Evolutionary conservation across 2,329 filamentous ascomycete genomes (phyloP).

Genomic region (Fusarium sp.): DNA sequence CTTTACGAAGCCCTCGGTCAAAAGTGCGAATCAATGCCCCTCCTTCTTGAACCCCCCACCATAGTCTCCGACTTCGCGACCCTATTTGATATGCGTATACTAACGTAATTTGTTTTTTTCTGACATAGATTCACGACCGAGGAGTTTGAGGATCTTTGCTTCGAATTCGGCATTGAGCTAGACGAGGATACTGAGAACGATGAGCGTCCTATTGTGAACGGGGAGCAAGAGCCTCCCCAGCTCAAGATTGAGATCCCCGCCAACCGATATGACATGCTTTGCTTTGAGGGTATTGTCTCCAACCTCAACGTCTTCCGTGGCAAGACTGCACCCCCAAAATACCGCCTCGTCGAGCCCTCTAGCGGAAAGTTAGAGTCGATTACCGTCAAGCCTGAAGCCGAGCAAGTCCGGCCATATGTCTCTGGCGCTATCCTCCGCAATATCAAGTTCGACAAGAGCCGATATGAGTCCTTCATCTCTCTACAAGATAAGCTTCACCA

Average conservation of each 20-base stretch:
- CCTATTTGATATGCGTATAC: conserved; percentile 12
- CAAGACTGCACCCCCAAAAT: conserved; percentile 80
- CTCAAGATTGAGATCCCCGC: conserved; percentile 98
- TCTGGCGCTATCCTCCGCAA: conserved; percentile 90
- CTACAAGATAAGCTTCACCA: conserved; percentile 98
- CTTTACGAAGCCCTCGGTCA: conserved; percentile 93
- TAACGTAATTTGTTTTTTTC: conserved; percentile 29
- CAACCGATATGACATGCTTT: conserved; percentile 94
- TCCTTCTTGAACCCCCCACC: conserved; percentile 36
- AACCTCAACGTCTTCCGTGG: conserved; percentile 96
- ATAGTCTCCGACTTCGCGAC: conserved; percentile 35
- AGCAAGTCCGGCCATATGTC: conserved; percentile 85
- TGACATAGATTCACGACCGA: conserved; percentile 81
- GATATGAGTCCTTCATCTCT: conserved; percentile 97
- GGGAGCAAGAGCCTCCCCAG: conserved; percentile 87
- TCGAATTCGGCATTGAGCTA: conserved; percentile 97
- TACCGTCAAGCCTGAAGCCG: conserved; percentile 79
- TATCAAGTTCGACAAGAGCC: conserved; percentile 88
- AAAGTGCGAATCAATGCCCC: conserved; percentile 67
- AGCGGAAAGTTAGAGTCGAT: conserved; percentile 82
- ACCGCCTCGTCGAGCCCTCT: conserved; percentile 77
- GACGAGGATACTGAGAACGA: conserved; percentile 91
- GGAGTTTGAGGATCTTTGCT: conserved; percentile 96
- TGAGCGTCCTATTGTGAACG: conserved; percentile 78
- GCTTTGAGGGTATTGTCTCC: conserved; percentile 94